A percentile compares a stretch with the other conserved stretches of the same genome.
These are phyloP conservation scores for Monilinia fructicola DNA, from an alignment of 2,329 filamentous ascomycete species.

Conservation along the genomic window DNA sequence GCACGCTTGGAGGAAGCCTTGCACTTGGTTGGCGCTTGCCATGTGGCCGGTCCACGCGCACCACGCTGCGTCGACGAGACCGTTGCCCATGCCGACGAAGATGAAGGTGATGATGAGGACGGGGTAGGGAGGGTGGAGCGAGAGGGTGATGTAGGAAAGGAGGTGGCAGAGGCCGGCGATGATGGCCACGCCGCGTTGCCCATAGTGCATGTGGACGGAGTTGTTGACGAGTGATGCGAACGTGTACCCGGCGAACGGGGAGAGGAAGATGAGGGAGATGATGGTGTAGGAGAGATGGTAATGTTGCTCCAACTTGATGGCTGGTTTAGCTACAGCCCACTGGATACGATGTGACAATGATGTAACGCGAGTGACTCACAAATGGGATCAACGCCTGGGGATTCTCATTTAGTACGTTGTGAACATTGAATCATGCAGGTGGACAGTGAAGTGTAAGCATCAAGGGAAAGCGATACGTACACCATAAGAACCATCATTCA, in stretches of 20 bases:
- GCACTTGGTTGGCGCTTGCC: constrained; percentile 64
- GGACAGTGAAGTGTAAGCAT: no score
- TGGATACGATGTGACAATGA: no score
- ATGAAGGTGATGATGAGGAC: constrained; percentile 64
- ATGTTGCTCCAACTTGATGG: constrained; percentile 44
- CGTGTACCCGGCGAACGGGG: constrained; percentile 65
- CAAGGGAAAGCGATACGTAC: constrained; percentile 27
- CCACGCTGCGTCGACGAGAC: constrained; percentile 61
- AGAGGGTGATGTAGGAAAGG: constrained; percentile 44
- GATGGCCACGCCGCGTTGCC: constrained; percentile 58
- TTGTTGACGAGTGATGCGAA: constrained; percentile 64
- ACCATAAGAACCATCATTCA: constrained; percentile 29
- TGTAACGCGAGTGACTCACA: no score
- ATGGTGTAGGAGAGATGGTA: constrained; percentile 62
- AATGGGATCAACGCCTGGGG: constrained; percentile 49
- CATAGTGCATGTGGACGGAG: constrained; percentile 53
- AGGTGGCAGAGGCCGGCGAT: constrained; percentile 38
- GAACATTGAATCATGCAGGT: no score
- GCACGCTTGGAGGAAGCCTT: constrained; percentile 70
- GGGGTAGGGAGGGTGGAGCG: constrained; percentile 68
- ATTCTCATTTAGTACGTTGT: background rate
- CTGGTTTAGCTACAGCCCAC: no score
- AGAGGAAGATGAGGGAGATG: constrained; percentile 66
- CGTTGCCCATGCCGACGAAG: constrained; percentile 69
- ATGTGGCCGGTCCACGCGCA: constrained; percentile 68